phyloP scores from a whole-genome alignment of 129 eudicot genomes.

The Flaveria trinervia region DNA sequence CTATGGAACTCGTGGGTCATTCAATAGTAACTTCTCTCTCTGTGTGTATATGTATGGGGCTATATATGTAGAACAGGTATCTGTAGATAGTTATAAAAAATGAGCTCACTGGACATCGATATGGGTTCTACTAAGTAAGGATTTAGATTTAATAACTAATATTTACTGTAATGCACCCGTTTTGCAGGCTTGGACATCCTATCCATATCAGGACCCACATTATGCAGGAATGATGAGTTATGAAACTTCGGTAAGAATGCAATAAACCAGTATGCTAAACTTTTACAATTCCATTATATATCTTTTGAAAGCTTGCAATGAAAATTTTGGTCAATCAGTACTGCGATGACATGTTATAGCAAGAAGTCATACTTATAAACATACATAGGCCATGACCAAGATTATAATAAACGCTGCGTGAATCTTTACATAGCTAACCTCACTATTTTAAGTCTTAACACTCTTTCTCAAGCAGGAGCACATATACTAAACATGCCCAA shows the following conservation, averaged over 20 bases:
- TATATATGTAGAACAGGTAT: neutral
- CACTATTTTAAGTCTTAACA: neutral
- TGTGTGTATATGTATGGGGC: neutral
- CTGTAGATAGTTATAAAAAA: conserved; percentile 18
- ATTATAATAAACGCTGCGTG: no score
- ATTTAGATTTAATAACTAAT: neutral
- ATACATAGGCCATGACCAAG: no score
- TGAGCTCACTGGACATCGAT: conserved; percentile 24
- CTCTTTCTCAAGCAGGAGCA: neutral
- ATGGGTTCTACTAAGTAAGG: conserved; percentile 12
- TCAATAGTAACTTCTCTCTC: conserved; percentile 45
- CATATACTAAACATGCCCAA: neutral
- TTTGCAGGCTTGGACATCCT: conserved; percentile 61
- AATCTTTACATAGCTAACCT: neutral
- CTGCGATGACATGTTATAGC: neutral
- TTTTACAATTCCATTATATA: neutral
- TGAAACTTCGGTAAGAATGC: conserved; percentile 55
- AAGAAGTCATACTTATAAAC: neutral
- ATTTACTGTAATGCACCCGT: neutral
- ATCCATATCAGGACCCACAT: conserved; percentile 59
- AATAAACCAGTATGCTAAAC: neutral
- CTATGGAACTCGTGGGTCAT: conserved; percentile 64
- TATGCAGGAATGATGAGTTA: conserved; percentile 62
- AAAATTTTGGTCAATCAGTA: neutral
- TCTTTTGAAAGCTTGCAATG: neutral